Base-by-base conservation (phyloP, 441 rosid genomes). In the Gossypium aridum region DNA sequence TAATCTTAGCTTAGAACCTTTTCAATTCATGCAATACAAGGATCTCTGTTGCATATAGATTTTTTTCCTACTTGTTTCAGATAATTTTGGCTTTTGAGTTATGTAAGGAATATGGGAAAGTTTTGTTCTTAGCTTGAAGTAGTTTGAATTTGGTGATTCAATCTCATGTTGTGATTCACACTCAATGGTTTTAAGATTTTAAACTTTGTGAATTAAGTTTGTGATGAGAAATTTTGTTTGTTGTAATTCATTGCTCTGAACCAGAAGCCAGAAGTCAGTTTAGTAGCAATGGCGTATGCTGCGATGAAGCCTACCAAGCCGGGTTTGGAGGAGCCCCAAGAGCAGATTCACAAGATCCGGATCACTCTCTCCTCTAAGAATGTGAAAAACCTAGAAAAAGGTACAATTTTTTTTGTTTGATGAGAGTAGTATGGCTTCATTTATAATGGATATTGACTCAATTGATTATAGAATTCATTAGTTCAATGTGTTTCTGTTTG, bases 301-400 rank as follows among this genome's bases (percentile, higher is more conserved):
- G 86, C 90, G 13, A 82, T 89, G 87, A 91, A 90, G 80, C 90
- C 89, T 0, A 78, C 84, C 1, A 91, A 91, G 83, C 85, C 86
- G 0, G 97, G 94, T 0, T 81, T 87, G 62, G 94, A 91, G 82
- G 94, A 90, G 34, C 19, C 89, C 6, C 89, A 83, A 75, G 90
- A 87, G 85, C 85, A 80, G 84, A 85, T 88, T 82, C 93, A 88
- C 75, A 89, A 87, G 86, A 91, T 91, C 64, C 86, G 93, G 64
- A 91, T 90, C 87, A 88, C 97, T 16, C 91, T 60, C 10, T 60
- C 64, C 9, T 60, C 64, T 2, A 88, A 92, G 82, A 85, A 88
- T 54, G 97, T 92, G 62, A 92, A 92, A 76, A 92, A 92, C 79
- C 91, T 92, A 6, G 97, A 92, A 80, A 92, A 90, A 84, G 97